Base-by-base conservation (phyloP, 148 eudicot species). In the Vaccinium myrtillus region DNA sequence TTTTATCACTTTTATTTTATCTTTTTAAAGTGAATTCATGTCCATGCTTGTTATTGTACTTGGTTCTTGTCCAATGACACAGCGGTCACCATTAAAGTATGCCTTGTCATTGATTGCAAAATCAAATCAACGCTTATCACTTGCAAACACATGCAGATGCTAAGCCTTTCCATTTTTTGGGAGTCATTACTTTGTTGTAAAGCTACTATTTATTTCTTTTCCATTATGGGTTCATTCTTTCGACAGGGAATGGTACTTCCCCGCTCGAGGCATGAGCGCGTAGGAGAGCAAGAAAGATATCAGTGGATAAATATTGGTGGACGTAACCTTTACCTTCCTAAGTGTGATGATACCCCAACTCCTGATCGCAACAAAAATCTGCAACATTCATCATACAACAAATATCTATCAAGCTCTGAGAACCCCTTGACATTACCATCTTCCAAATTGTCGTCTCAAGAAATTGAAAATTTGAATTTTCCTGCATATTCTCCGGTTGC, bases 401-500 rank as follows among this genome's bases (percentile, higher is more conserved):
- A 83, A 70, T 77, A 63, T 14, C 71, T 69, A 19, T 74, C 54
- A 55, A 53, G 46, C 30, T 77, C 82, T 86, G 65, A 86, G 84
- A 53, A 50, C 69, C 63, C 25, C 78, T 69, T 85, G 85, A 15
- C 83, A n/a, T 73, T 87, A 75, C 67, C 93, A 89, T 90, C 85
- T 80, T 78, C 89, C 75, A 18, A 55, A 54, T n/a, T 50, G 74
- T 80, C 87, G 80, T 78, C 86, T 89, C 85, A 84, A 83, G 92
- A 87, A 69, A 83, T 80, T 70, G 88, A 91, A 81, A 84, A 84
- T 76, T 79, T 84, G 18, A 58, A 73, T 56, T 70, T 84, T 70
- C 86, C 84, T 86, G 27, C 87, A 65, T 88, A 88, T 86, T 76
- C 90, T 83, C 88, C 91, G 50, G 86, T 74, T 43, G 79, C 56